A percentile compares a stretch with the other conserved stretches of the same genome.
These are phyloP conservation scores for Anaeromyces robustus DNA, from an alignment of 192 early-diverging fungal genomes.

Conservation along the genomic window DNA sequence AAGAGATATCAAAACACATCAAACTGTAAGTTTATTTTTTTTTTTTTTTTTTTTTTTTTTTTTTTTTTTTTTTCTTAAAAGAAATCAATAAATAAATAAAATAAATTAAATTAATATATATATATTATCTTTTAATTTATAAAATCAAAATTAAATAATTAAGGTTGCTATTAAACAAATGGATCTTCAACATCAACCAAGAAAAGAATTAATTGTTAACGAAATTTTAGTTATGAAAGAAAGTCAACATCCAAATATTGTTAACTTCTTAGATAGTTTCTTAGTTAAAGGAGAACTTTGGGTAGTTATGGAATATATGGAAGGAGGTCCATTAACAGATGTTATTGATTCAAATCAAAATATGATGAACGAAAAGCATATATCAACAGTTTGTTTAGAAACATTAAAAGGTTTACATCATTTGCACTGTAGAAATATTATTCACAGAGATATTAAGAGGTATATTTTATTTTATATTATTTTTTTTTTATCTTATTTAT, in stretches of 20 bases:
- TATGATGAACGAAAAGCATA: not conserved
- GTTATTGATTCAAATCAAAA: not conserved
- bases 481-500: no score
- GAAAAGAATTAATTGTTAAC: not conserved
- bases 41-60: no score
- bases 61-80: no score
- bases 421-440: not conserved
- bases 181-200: not conserved
- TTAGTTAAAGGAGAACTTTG: not conserved
- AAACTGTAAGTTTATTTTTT: no score
- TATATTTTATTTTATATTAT: no score
- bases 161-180: not conserved
- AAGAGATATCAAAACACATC: not conserved
- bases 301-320: conserved; percentile 4
- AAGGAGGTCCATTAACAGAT: not conserved
- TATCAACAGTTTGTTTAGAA: not conserved
- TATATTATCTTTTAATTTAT: no score
- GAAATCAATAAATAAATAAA: no score
- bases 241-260: conserved; percentile 1
- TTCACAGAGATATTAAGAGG: conserved; percentile 1
- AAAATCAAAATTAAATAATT: no score
- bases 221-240: conserved; percentile 1
- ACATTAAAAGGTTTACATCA: not conserved
- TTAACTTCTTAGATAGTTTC: conserved; percentile 1
- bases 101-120: no score